These are phyloP conservation scores for Trichosanthes cucumerina DNA, from an alignment of 306 rosid genomes.

Conservation along the genomic window DNA sequence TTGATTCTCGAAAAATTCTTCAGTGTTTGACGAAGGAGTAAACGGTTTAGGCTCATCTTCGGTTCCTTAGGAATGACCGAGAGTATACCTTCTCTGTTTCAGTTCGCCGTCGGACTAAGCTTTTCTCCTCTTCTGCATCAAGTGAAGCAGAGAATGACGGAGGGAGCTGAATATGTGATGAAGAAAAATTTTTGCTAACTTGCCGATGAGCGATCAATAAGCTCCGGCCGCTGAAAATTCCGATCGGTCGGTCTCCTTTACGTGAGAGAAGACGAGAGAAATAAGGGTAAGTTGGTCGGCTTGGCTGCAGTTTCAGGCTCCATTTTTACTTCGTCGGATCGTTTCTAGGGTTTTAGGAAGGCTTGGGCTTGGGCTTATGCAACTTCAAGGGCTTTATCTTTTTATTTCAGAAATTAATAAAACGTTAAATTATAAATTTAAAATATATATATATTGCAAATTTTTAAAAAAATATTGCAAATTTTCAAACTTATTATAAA, in stretches of 20 bases:
- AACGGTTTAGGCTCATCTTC: slow-evolving; percentile 37
- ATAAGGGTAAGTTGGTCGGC: not conserved
- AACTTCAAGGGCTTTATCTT: not conserved
- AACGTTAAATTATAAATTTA: too few species aligned
- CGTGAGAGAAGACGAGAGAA: not conserved
- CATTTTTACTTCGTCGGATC: not conserved
- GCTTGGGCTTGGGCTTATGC: not conserved
- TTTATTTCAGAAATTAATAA: too few species aligned
- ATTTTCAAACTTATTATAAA: too few species aligned
- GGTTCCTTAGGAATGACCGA: not conserved
- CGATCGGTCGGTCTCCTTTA: not conserved
- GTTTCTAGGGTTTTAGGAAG: not conserved
- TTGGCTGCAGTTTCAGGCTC: not conserved
- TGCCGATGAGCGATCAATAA: not conserved
- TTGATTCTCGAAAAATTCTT: slow-evolving; percentile 22
- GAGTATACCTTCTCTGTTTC: not conserved
- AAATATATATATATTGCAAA: too few species aligned
- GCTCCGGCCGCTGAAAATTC: not conserved
- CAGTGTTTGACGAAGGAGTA: slow-evolving; percentile 24
- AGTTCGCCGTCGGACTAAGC: not conserved
- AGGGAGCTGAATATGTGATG: not conserved
- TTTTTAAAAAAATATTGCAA: too few species aligned
- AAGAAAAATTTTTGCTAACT: not conserved
- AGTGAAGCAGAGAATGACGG: not conserved
- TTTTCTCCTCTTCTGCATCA: not conserved